phyloP scores from a whole-genome alignment of 1,284 basidiomycete species.

The Tranzscheliella williamsii region DNA sequence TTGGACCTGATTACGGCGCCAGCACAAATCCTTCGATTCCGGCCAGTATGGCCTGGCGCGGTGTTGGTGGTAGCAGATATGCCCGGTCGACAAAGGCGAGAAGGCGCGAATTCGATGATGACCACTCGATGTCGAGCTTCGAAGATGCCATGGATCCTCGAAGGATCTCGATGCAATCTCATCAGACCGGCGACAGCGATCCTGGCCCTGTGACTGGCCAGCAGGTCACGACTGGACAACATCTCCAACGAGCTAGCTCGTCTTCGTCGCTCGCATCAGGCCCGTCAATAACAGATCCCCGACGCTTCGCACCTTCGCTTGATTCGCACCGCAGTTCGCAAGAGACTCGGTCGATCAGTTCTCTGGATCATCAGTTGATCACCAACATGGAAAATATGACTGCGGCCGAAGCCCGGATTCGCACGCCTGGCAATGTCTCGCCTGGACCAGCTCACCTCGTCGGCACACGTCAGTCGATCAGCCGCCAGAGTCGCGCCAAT shows the following conservation, averaged over 20 bases:
- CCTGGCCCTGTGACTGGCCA: slow-evolving; percentile 41
- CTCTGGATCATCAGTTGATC: slow-evolving; percentile 53
- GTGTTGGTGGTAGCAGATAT: slow-evolving; percentile 23
- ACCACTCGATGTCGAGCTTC: slow-evolving; percentile 45
- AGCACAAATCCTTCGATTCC: slow-evolving; percentile 14
- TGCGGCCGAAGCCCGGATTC: slow-evolving; percentile 40
- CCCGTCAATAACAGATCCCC: slow-evolving; percentile 35
- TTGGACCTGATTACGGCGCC: slow-evolving; percentile 31
- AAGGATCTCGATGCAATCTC: slow-evolving; percentile 49
- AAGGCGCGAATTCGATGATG: slow-evolving; percentile 41
- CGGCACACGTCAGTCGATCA: slow-evolving; percentile 38
- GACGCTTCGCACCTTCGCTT: slow-evolving; percentile 35
- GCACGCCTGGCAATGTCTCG: slow-evolving; percentile 42
- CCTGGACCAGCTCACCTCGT: slow-evolving; percentile 39
- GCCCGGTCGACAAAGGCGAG: slow-evolving; percentile 32
- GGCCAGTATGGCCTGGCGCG: slow-evolving; percentile 37
- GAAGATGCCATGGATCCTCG: slow-evolving; percentile 42
- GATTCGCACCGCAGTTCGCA: slow-evolving; percentile 37
- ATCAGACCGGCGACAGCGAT: slow-evolving; percentile 51
- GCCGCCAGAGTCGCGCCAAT: slow-evolving; percentile 43
- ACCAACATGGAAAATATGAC: slow-evolving; percentile 56
- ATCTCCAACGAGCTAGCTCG: slow-evolving; percentile 44
- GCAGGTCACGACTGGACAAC: slow-evolving; percentile 18
- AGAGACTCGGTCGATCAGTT: slow-evolving; percentile 45
- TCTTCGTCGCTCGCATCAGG: slow-evolving; percentile 45